phyloP scores from a whole-genome alignment of 2,329 filamentous ascomycete species.

The Colletotrichum echinochloae region DNA sequence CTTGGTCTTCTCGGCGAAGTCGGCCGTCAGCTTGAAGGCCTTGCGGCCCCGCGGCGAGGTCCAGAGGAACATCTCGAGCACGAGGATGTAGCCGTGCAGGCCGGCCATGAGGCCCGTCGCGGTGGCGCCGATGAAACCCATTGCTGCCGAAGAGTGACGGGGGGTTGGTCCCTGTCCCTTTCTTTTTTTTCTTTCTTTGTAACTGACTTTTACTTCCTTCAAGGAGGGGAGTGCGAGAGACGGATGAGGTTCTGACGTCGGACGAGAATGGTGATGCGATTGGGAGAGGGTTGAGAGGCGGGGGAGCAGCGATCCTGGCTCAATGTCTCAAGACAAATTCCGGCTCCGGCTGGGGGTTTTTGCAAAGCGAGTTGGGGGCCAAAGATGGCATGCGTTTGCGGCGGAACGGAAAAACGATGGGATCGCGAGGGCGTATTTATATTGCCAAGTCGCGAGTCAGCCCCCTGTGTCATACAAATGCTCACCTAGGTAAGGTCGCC shows the following conservation, averaged over 20 bases:
- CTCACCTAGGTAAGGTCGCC: not conserved
- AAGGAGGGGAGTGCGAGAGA: not conserved
- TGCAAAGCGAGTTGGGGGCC: not conserved
- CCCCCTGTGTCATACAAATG: not conserved
- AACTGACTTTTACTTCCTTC: not conserved
- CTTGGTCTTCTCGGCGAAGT: conserved; percentile 59
- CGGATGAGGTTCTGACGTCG: not conserved
- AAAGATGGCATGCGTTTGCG: not conserved
- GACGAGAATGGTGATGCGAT: not conserved
- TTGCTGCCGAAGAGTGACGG: conserved; percentile 40
- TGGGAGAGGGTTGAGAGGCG: not conserved
- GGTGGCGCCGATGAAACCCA: conserved; percentile 50
- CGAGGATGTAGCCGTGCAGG: conserved; percentile 62
- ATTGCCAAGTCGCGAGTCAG: conserved; percentile 31
- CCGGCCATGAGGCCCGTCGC: conserved; percentile 54
- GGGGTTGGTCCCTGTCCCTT: not conserved
- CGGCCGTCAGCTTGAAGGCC: conserved; percentile 57
- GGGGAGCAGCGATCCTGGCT: not conserved
- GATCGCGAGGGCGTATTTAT: not conserved
- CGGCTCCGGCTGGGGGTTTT: conserved; percentile 1
- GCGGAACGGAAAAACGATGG: conserved; percentile 39
- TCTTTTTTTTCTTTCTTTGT: not conserved
- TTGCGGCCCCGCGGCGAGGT: conserved; percentile 58
- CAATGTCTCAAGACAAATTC: conserved; percentile 7
- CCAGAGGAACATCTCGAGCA: conserved; percentile 65